These are phyloP conservation scores for Xylaria sp. DNA, from an alignment of 2,329 filamentous ascomycete species.

Conservation along the genomic window DNA sequence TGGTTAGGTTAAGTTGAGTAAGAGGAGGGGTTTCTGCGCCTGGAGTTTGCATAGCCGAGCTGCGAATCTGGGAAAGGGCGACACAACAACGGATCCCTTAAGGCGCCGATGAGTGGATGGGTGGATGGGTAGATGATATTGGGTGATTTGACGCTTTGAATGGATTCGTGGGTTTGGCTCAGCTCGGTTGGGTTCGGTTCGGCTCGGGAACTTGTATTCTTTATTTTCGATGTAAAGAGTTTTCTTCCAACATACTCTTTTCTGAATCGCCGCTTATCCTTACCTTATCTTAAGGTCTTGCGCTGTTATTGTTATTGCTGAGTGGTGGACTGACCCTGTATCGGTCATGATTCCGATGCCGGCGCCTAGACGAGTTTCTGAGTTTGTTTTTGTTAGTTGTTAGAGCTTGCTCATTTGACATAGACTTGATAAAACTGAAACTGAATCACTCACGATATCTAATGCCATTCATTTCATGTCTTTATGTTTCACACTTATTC, in stretches of 20 bases:
- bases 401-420: neutral
- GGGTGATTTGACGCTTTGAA: neutral
- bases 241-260: neutral
- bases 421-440: conserved; percentile 12
- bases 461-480: neutral
- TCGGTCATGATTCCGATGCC: neutral
- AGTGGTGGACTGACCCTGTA: neutral
- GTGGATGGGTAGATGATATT: neutral
- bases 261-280: conserved; percentile 4
- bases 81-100: neutral
- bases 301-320: neutral
- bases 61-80: neutral
- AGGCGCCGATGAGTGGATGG: neutral
- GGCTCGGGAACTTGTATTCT: neutral
- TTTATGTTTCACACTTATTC: neutral
- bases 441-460: neutral
- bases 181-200: conserved; percentile 1
- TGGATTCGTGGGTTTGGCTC: conserved; percentile 4
- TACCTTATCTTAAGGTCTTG: neutral
- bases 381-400: neutral
- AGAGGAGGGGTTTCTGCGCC: conserved; percentile 1
- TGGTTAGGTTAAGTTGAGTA: neutral
- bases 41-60: conserved; percentile 43
- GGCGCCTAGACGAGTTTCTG: neutral
- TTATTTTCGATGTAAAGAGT: neutral